Percentiles rank a stretch among this genome's conserved stretches.
Conservation (phyloP, 495 filamentous ascomycete species). For the Melanomma pulvis-pyrius region DNA sequence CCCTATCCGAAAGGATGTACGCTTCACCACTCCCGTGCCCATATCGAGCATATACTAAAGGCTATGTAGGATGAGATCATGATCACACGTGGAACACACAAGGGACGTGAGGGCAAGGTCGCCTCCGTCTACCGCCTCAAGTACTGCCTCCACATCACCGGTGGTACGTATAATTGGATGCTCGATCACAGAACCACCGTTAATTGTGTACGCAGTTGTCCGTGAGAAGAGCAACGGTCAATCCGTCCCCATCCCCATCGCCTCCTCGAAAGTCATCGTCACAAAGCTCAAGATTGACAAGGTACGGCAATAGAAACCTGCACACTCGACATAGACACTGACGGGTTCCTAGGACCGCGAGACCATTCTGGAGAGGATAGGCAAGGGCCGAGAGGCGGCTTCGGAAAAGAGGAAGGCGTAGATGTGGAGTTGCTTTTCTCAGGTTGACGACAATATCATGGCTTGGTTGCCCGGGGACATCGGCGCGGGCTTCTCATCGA, state of each 20-base stretch:
- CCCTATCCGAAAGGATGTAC: conserved; percentile 86
- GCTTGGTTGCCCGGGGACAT: conserved; percentile 35
- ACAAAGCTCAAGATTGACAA: conserved; percentile 99
- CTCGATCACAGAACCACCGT: background rate
- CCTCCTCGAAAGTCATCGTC: conserved; percentile 91
- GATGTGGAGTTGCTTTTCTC: conserved; percentile 52
- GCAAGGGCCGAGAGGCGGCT: conserved; percentile 66
- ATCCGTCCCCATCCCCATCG: conserved; percentile 53
- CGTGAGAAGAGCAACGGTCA: conserved; percentile 85
- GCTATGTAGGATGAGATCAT: conserved; percentile 71
- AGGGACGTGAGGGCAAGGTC: conserved; percentile 95
- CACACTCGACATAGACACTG: background rate
- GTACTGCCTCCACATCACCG: conserved; percentile 56
- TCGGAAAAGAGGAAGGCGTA: conserved; percentile 50
- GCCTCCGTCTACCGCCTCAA: conserved; percentile 97
- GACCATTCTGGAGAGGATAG: conserved; percentile 83
- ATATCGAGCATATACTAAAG: conserved; percentile 7
- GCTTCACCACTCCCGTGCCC: background rate
- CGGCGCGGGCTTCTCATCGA: conserved; percentile 35
- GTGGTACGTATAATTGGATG: conserved; percentile 17
- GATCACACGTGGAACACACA: conserved; percentile 76
- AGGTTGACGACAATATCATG: conserved; percentile 42
- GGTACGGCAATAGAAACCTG: conserved; percentile 53
- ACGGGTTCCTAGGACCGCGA: conserved; percentile 84
- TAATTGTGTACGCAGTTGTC: conserved; percentile 61